These are phyloP conservation scores for Brassica incana DNA, from an alignment of 345 rosid genomes.

Conservation along the genomic window DNA sequence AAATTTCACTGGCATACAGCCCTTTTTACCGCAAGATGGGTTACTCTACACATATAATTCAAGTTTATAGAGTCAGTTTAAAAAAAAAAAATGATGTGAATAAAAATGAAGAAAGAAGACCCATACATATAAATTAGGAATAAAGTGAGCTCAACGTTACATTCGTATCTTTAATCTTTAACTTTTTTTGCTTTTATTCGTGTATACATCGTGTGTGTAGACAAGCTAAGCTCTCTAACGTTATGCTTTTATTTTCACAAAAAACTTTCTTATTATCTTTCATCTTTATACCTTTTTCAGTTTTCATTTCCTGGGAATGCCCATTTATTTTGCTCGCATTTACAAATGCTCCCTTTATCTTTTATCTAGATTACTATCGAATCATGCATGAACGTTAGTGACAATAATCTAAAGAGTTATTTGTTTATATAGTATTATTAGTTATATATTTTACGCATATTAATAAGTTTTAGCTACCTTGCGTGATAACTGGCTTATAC, in stretches of 20 bases:
- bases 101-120: not conserved
- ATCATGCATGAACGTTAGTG: not conserved
- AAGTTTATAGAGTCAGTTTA: not conserved
- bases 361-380: not conserved
- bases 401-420: not conserved
- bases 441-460: not conserved
- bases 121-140: slow-evolving; percentile 31
- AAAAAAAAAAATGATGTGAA: not conserved
- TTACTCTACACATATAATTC: not conserved
- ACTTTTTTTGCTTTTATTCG: slow-evolving; percentile 1
- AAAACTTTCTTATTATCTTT: slow-evolving; percentile 19
- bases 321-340: not conserved
- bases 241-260: not conserved
- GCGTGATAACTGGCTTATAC: not conserved
- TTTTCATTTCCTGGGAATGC: not conserved
- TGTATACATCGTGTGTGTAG: not conserved
- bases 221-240: slow-evolving; percentile 26
- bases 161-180: slow-evolving; percentile 14
- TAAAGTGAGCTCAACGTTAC: slow-evolving; percentile 32
- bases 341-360: not conserved
- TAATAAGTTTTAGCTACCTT: not conserved
- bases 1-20: not conserved
- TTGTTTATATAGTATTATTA: not conserved
- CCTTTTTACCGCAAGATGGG: not conserved
- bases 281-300: slow-evolving; percentile 15